These are phyloP conservation scores for Ampelomyces quisqualis DNA, from an alignment of 2,329 filamentous ascomycete species.

Conservation along the genomic window DNA sequence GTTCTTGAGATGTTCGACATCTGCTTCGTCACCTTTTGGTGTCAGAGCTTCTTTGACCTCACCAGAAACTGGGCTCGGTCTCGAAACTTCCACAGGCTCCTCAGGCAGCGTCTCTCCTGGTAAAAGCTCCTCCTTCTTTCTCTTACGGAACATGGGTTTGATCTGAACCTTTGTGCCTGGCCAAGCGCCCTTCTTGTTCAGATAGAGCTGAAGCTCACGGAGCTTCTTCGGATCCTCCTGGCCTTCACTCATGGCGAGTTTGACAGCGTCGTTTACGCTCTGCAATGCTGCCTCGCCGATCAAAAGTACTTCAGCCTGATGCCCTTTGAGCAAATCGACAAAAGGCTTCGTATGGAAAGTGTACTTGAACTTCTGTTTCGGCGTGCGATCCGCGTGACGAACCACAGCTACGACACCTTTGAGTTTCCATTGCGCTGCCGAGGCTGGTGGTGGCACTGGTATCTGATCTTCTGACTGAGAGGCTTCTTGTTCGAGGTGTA, in stretches of 20 bases:
- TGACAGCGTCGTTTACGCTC: conserved; percentile 87
- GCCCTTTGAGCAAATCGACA: conserved; percentile 88
- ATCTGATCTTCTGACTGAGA: conserved; percentile 38
- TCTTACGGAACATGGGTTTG: conserved; percentile 97
- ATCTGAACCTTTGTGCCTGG: conserved; percentile 98
- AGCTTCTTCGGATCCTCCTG: conserved; percentile 86
- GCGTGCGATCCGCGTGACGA: conserved; percentile 92
- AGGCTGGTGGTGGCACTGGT: conserved; percentile 53
- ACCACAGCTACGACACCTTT: conserved; percentile 98
- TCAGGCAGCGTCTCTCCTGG: conserved; percentile 36
- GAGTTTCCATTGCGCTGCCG: conserved; percentile 95
- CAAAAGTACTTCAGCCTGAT: conserved; percentile 92
- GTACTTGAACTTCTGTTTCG: conserved; percentile 99
- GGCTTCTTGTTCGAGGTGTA: conserved; percentile 21
- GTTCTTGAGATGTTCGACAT: conserved; percentile 28
- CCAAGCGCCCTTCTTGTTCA: conserved; percentile 91
- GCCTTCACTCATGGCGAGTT: conserved; percentile 72
- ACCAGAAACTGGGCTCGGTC: conserved; percentile 16
- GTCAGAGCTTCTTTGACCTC: conserved; percentile 26
- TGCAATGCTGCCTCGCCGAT: conserved; percentile 87
- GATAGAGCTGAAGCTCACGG: conserved; percentile 77
- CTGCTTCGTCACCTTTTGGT: conserved; percentile 15
- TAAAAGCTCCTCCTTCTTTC: conserved; percentile 64
- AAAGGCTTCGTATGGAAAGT: conserved; percentile 97
- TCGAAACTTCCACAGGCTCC: conserved; percentile 30